These are phyloP conservation scores for Raphanus raphanistrum DNA, from an alignment of 345 rosid genomes.

Conservation along the genomic window DNA sequence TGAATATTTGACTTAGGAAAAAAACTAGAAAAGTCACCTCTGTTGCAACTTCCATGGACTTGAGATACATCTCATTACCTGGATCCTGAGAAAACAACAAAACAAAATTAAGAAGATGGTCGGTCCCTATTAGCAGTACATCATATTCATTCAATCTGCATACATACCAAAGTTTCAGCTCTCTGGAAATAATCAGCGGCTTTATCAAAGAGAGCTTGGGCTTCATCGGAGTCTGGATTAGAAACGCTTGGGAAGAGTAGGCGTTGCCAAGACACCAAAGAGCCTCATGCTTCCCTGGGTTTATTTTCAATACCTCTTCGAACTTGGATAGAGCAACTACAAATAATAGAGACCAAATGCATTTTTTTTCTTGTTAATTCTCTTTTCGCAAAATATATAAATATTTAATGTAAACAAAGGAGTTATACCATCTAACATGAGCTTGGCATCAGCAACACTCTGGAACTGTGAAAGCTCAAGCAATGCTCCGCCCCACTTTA, in stretches of 20 bases:
- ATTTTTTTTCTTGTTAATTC: neutral
- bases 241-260: conserved; percentile 73
- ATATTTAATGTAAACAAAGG: neutral
- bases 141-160: neutral
- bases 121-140: neutral
- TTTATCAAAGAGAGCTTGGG: conserved; percentile 61
- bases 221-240: conserved; percentile 59
- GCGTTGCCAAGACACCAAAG: conserved; percentile 94
- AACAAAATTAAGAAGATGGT: neutral
- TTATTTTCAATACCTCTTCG: conserved; percentile 71
- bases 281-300: conserved; percentile 68
- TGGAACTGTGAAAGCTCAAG: conserved; percentile 68
- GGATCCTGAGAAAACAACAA: conserved; percentile 59
- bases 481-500: conserved; percentile 57
- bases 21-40: conserved; percentile 48
- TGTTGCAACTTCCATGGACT: conserved; percentile 72
- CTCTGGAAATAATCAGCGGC: conserved; percentile 62
- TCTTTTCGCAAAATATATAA: no score
- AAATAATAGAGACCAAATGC: neutral
- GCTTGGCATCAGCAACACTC: conserved; percentile 43
- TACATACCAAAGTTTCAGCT: conserved; percentile 68
- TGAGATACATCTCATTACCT: conserved; percentile 67
- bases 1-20: neutral
- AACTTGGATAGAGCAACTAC: conserved; percentile 80
- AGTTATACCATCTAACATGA: conserved; percentile 41